Base-by-base conservation (phyloP, 2,329 filamentous ascomycete genomes). In the Colletotrichum sp. region DNA sequence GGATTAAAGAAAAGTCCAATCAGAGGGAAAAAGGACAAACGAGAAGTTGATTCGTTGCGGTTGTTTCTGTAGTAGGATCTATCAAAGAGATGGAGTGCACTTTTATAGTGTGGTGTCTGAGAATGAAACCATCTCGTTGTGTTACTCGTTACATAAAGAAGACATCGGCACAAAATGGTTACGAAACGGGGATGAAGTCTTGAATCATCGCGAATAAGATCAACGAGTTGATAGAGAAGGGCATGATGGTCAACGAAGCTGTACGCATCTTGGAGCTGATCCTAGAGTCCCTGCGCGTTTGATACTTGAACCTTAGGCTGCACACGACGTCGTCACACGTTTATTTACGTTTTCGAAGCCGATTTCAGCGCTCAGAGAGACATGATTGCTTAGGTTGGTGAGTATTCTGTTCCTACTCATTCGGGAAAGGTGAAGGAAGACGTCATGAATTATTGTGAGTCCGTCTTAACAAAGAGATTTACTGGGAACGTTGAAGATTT, bases 21-120 rank as follows among this genome's bases (percentile, higher is more conserved):
- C 1, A 34, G 32, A 22, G 32, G 12, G 10, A 7, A 30, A 30
- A 30, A 39, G 15, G 15, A 16, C 4, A 16, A 39, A n/a, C 4
- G 12, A 43, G 16, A 43, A 1, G 5, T 1, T 1, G 5, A n/a
- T 48, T 48, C 3, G 18, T n/a, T 10, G 39, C 18, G 18, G 39
- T 48, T 52, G n/a, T 8, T 52, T 5, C n/a, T 13, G n/a, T 2
- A 52, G 0, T 0, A 52, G 43, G 4, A 13, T 52, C 4, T 3
- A 0, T 1, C 10, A 3, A 13, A 52, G 3, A 52, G 12, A 13
- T 13, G 6, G n/a, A 3, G 0, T 8, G 10, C 43, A 52, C 2
- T 22, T 48, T 52, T 22, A 52, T 52, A 52, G 9, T 13, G n/a
- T 3, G 43, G 6, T 8, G 12, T 6, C 43, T 13, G 2, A 8